phyloP scores from a whole-genome alignment of 306 rosid species.

The Dalbergia oliveri region DNA sequence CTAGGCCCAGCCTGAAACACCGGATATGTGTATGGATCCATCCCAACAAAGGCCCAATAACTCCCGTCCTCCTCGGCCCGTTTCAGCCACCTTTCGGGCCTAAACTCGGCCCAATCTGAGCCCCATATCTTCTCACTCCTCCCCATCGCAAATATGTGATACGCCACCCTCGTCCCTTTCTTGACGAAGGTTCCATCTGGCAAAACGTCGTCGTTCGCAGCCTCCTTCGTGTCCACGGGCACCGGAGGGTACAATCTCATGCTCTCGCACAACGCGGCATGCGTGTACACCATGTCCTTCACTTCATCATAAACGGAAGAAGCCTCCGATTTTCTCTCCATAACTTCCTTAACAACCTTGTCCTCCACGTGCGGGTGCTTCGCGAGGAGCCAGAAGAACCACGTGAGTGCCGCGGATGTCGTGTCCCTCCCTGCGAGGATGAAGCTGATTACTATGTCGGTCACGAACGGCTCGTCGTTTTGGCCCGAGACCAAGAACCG shows the following conservation, averaged over 20 bases:
- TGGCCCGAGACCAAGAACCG: slow-evolving; percentile 65
- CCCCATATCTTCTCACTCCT: slow-evolving; percentile 76
- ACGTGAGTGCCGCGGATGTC: slow-evolving; percentile 64
- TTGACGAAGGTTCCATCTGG: slow-evolving; percentile 71
- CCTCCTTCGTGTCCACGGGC: slow-evolving; percentile 57
- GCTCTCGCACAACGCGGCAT: slow-evolving; percentile 75
- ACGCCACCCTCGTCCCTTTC: slow-evolving; percentile 65
- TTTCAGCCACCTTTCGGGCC: slow-evolving; percentile 77
- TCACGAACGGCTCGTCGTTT: slow-evolving; percentile 59
- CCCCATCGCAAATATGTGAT: slow-evolving; percentile 73
- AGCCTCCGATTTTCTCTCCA: background rate
- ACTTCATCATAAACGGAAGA: slow-evolving; percentile 50
- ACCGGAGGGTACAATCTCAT: slow-evolving; percentile 81
- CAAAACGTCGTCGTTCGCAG: slow-evolving; percentile 54
- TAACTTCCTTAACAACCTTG: slow-evolving; percentile 52
- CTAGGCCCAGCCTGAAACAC: slow-evolving; percentile 92
- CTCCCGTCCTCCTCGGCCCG: slow-evolving; percentile 29
- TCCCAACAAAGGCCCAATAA: slow-evolving; percentile 65
- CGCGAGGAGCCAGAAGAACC: slow-evolving; percentile 75
- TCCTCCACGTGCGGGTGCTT: slow-evolving; percentile 56
- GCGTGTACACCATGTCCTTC: slow-evolving; percentile 70
- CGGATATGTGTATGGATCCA: slow-evolving; percentile 62
- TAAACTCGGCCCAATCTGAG: slow-evolving; percentile 61
- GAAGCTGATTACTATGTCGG: slow-evolving; percentile 70
- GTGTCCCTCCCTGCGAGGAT: slow-evolving; percentile 74